A percentile compares a stretch with the other conserved stretches of the same genome.
Conservation (phyloP, 1,284 basidiomycete genomes). For the Laetiporus sulphureus region DNA sequence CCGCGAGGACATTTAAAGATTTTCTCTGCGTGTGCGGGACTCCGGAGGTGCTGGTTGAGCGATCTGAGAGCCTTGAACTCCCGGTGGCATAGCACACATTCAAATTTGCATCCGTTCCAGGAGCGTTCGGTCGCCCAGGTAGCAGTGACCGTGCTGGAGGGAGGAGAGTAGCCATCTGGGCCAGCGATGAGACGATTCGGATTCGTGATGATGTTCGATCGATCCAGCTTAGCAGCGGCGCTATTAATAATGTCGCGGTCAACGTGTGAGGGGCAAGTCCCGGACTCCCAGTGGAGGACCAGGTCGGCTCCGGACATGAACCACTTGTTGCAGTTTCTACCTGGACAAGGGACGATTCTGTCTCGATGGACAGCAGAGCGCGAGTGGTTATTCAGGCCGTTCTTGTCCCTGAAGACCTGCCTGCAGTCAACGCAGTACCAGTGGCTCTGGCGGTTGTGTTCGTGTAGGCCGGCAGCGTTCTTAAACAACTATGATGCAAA, state of each 20-base stretch:
- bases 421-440: constrained; percentile 42
- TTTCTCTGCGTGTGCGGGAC: constrained; percentile 21
- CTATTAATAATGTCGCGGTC: constrained; percentile 24
- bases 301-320: constrained; percentile 28
- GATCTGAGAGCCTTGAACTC: constrained; percentile 11
- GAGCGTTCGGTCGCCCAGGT: constrained; percentile 26
- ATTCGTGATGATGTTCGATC: constrained; percentile 26
- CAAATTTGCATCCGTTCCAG: constrained; percentile 31
- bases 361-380: constrained; percentile 16
- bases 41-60: constrained; percentile 18
- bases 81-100: constrained; percentile 30
- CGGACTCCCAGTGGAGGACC: constrained; percentile 28
- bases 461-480: constrained; percentile 26
- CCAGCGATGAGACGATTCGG: constrained; percentile 20
- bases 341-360: constrained; percentile 16
- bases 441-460: constrained; percentile 45
- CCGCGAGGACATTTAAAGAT: constrained; percentile 16
- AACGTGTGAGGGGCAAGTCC: constrained; percentile 24
- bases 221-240: constrained; percentile 20
- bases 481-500: constrained; percentile 14
- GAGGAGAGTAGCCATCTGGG: constrained; percentile 10
- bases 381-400: constrained; percentile 18
- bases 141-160: not conserved
- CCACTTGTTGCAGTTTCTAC: constrained; percentile 13
- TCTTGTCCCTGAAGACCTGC: constrained; percentile 29